Evolutionary conservation across 768 basidiomycete genomes (phyloP).

Genomic region (Neoboletus brunneissimus): DNA sequence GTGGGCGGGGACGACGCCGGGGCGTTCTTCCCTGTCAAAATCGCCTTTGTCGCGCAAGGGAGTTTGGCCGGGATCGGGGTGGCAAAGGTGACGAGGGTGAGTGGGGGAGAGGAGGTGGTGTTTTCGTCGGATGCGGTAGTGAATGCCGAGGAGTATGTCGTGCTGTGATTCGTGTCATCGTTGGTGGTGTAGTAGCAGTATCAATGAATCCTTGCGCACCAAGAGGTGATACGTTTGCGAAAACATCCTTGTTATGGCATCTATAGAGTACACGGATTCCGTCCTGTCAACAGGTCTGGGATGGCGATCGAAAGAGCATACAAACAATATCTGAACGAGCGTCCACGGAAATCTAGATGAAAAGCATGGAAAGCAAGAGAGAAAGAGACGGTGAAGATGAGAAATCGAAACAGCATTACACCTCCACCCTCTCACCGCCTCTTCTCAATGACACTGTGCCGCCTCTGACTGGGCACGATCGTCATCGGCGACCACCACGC

Average conservation of each 20-base stretch:
- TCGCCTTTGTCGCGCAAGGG: constrained; percentile 77
- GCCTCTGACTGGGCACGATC: constrained; percentile 1
- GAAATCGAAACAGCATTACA: not conserved
- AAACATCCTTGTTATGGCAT: not conserved
- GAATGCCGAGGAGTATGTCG: constrained; percentile 53
- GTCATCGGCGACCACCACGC: constrained; percentile 3
- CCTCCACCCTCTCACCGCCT: not conserved
- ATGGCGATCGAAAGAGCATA: not conserved
- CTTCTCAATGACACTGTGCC: constrained; percentile 10
- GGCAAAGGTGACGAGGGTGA: constrained; percentile 52
- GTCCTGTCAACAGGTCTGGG: not conserved
- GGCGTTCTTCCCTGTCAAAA: constrained; percentile 89
- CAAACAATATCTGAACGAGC: not conserved
- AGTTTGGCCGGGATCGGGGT: constrained; percentile 78
- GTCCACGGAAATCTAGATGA: not conserved
- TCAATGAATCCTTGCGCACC: not conserved
- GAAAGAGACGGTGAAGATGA: too few species aligned
- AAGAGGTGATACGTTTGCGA: not conserved
- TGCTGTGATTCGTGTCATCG: constrained; percentile 35
- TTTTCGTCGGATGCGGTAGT: constrained; percentile 59
- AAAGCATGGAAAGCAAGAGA: not conserved
- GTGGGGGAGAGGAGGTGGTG: constrained; percentile 44
- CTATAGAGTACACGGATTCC: not conserved
- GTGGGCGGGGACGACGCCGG: constrained; percentile 80
- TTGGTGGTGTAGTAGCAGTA: not conserved